A percentile compares a stretch with the other conserved stretches of the same genome.
Evolutionary conservation across 1,139 yeast species (phyloP).

Genomic region (Candida mesenterica): DNA sequence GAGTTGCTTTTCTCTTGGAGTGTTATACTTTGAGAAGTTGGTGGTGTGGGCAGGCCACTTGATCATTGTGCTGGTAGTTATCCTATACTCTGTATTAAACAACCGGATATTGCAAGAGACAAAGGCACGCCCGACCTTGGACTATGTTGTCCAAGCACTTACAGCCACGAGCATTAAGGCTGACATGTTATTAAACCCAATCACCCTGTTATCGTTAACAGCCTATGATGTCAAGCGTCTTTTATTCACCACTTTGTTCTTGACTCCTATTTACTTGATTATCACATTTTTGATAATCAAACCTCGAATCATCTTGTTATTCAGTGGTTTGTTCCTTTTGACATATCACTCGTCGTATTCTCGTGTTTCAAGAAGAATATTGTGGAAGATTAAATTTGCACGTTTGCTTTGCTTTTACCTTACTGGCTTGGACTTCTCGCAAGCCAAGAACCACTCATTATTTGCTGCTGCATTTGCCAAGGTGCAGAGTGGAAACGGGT

Average conservation of each 20-base stretch:
- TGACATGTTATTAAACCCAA: slow-evolving; percentile 74
- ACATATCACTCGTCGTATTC: slow-evolving; percentile 88
- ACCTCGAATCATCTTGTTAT: slow-evolving; percentile 66
- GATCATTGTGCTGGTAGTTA: slow-evolving; percentile 63
- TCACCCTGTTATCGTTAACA: slow-evolving; percentile 67
- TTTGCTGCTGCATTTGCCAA: slow-evolving; percentile 61
- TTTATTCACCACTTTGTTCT: slow-evolving; percentile 76
- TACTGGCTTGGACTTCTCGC: slow-evolving; percentile 84
- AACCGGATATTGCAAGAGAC: slow-evolving; percentile 52
- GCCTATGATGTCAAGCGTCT: slow-evolving; percentile 78
- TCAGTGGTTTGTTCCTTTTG: slow-evolving; percentile 60
- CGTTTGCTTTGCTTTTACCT: slow-evolving; percentile 73
- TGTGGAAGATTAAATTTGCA: slow-evolving; percentile 79
- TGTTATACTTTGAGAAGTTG: slow-evolving; percentile 70
- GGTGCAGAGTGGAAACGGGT: slow-evolving; percentile 34
- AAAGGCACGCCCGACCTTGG: slow-evolving; percentile 73
- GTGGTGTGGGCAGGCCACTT: slow-evolving; percentile 81
- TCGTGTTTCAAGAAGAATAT: slow-evolving; percentile 70
- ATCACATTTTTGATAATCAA: slow-evolving; percentile 64
- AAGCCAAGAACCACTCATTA: slow-evolving; percentile 43
- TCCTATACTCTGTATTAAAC: slow-evolving; percentile 64
- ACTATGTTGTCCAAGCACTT: slow-evolving; percentile 81
- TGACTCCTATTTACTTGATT: slow-evolving; percentile 80
- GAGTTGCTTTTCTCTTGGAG: slow-evolving; percentile 54
- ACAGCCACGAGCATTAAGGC: slow-evolving; percentile 74